Evolutionary conservation across 345 rosid species (phyloP).

Genomic region (Ricinus communis): DNA sequence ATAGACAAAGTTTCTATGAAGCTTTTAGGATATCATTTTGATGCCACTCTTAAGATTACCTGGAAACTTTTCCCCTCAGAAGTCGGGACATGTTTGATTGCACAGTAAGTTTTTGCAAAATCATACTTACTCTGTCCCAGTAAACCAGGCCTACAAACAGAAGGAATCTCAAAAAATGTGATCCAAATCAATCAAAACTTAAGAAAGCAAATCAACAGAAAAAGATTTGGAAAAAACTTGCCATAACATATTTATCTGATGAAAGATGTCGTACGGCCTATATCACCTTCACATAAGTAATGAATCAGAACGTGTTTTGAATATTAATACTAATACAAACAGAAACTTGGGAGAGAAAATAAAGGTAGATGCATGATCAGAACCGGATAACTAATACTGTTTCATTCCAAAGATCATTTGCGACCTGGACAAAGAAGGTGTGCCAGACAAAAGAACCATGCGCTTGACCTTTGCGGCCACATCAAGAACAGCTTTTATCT

Average conservation of each 20-base stretch:
- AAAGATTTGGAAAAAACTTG: constrained; percentile 39
- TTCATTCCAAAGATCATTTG: constrained; percentile 17
- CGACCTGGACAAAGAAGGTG: constrained; percentile 98
- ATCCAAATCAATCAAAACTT: constrained; percentile 14
- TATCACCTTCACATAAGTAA: constrained; percentile 43
- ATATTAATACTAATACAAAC: neutral
- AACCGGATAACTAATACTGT: neutral
- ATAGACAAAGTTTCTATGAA: neutral
- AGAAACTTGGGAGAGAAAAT: neutral
- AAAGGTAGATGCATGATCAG: constrained; percentile 1
- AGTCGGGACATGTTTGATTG: constrained; percentile 48
- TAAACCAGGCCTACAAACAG: constrained; percentile 80
- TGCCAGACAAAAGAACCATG: constrained; percentile 82
- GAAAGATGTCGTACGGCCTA: constrained; percentile 97
- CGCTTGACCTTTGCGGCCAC: constrained; percentile 73
- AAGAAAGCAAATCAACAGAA: constrained; percentile 14
- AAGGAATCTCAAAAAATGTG: constrained; percentile 27
- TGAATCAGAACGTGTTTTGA: constrained; percentile 28
- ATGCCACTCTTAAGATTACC: constrained; percentile 46
- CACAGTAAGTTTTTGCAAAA: constrained; percentile 87
- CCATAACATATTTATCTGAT: constrained; percentile 95
- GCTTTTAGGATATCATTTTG: constrained; percentile 10
- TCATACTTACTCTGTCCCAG: constrained; percentile 85
- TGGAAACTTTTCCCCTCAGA: constrained; percentile 61
- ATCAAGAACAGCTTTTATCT: constrained; percentile 79